These are phyloP conservation scores for Thuja plicata DNA, from an alignment of 83 land plant genomes.

Conservation along the genomic window DNA sequence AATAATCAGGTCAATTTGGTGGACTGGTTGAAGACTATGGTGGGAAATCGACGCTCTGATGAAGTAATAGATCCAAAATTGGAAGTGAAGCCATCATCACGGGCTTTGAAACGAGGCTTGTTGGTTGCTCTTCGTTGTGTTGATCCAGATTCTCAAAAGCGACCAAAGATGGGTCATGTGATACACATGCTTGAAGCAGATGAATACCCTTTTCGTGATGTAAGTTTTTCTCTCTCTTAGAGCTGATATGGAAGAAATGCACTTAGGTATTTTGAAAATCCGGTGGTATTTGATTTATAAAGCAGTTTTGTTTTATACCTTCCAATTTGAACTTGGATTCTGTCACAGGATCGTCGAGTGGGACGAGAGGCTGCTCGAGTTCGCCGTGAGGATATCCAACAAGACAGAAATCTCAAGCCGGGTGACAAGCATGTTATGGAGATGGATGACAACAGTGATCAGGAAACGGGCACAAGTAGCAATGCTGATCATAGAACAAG, in stretches of 20 bases:
- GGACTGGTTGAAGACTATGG: conserved; percentile 68
- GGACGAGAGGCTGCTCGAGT: conserved; percentile 20
- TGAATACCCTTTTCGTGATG: conserved; percentile 55
- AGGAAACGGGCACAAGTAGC: neutral
- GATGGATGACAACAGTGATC: conserved; percentile 11
- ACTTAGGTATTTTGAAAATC: neutral
- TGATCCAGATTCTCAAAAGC: conserved; percentile 50
- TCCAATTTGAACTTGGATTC: conserved; percentile 10
- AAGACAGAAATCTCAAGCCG: conserved; percentile 9
- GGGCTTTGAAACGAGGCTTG: conserved; percentile 46
- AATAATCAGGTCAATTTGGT: conserved; percentile 63
- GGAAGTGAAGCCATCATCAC: conserved; percentile 42
- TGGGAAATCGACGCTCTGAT: conserved; percentile 42
- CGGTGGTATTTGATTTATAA: neutral
- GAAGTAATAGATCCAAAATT: conserved; percentile 60
- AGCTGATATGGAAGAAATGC: neutral
- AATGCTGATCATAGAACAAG: conserved; percentile 2
- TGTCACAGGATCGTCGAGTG: conserved; percentile 15
- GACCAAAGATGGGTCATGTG: conserved; percentile 68
- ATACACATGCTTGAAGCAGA: conserved; percentile 70
- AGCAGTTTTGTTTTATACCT: neutral
- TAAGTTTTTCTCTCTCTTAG: conserved; percentile 20
- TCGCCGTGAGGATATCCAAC: neutral
- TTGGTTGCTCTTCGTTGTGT: conserved; percentile 60
- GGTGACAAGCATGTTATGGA: neutral